These are phyloP conservation scores for Cyclotella cryptica DNA, from an alignment of 108 stramenopile genomes.

Conservation along the genomic window DNA sequence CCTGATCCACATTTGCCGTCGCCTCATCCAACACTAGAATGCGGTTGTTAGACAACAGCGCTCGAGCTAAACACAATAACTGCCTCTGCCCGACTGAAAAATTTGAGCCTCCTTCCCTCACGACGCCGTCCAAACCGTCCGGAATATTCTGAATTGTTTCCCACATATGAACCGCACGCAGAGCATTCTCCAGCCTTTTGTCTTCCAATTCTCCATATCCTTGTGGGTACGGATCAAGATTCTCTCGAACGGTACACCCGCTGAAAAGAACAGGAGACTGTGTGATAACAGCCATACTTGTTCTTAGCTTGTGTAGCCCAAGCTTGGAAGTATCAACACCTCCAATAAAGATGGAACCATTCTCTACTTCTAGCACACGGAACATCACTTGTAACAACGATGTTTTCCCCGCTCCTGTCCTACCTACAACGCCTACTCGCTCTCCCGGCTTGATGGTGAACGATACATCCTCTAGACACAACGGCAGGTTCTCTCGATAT, in stretches of 20 bases:
- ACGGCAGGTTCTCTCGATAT: conserved; percentile 76
- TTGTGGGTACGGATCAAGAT: conserved; percentile 85
- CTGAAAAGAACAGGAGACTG: conserved; percentile 92
- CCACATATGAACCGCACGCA: conserved; percentile 73
- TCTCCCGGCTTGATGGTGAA: conserved; percentile 73
- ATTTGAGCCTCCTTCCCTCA: conserved; percentile 92
- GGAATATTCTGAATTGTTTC: conserved; percentile 71
- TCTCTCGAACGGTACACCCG: conserved; percentile 90
- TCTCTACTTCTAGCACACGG: conserved; percentile 83
- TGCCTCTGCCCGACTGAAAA: conserved; percentile 94
- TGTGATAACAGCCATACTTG: conserved; percentile 90
- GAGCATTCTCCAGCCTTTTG: conserved; percentile 60
- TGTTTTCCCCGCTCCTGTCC: conserved; percentile 64
- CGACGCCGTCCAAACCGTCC: conserved; percentile 71
- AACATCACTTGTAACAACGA: conserved; percentile 77
- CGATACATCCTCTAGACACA: conserved; percentile 65
- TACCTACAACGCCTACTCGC: conserved; percentile 83
- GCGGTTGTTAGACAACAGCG: conserved; percentile 74
- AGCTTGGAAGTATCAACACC: conserved; percentile 79
- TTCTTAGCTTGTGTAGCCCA: conserved; percentile 88
- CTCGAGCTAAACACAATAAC: conserved; percentile 94
- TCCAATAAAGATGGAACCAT: conserved; percentile 84
- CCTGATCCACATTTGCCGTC: conserved; percentile 88
- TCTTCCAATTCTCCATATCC: conserved; percentile 19
- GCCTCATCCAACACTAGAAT: conserved; percentile 93